phyloP scores from a whole-genome alignment of 1,284 basidiomycete species.

The Neotropicomus parvogracilis region DNA sequence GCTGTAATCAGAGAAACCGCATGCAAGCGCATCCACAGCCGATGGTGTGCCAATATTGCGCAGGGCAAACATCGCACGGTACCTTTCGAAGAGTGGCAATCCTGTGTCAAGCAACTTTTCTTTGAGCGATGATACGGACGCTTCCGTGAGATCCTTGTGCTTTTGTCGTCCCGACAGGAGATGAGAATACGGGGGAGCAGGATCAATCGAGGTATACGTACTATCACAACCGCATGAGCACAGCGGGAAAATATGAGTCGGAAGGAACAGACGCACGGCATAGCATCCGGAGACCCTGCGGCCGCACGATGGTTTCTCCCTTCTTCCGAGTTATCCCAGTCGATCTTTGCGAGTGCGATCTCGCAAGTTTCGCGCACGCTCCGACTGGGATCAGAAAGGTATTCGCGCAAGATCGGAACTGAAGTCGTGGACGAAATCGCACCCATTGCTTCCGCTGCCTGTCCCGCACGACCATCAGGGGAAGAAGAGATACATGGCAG shows the following conservation, averaged over 20 bases:
- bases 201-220: slow-evolving; percentile 89
- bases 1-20: slow-evolving; percentile 83
- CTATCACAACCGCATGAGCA: slow-evolving; percentile 19
- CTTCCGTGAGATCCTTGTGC: slow-evolving; percentile 44
- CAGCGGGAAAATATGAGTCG: slow-evolving; percentile 12
- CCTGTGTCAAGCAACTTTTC: slow-evolving; percentile 64
- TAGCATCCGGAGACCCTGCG: slow-evolving; percentile 33
- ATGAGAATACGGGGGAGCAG: slow-evolving; percentile 78
- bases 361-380: slow-evolving; percentile 96
- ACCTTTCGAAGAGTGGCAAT: slow-evolving; percentile 86
- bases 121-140: slow-evolving; percentile 59
- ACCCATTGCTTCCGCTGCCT: slow-evolving; percentile 98
- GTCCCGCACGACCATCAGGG: slow-evolving; percentile 13
- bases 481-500: not conserved
- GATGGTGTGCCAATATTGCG: slow-evolving; percentile 80
- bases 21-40: slow-evolving; percentile 89
- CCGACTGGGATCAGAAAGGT: slow-evolving; percentile 70
- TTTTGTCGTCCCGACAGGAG: slow-evolving; percentile 53
- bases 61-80: slow-evolving; percentile 97
- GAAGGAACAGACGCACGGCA: slow-evolving; percentile 35
- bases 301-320: slow-evolving; percentile 44
- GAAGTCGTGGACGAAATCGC: slow-evolving; percentile 78
- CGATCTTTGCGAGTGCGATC: slow-evolving; percentile 93
- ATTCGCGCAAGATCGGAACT: slow-evolving; percentile 71
- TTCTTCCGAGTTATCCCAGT: slow-evolving; percentile 85